Conservation (phyloP, 768 basidiomycete genomes). For the Macrolepiota albuminosa region DNA sequence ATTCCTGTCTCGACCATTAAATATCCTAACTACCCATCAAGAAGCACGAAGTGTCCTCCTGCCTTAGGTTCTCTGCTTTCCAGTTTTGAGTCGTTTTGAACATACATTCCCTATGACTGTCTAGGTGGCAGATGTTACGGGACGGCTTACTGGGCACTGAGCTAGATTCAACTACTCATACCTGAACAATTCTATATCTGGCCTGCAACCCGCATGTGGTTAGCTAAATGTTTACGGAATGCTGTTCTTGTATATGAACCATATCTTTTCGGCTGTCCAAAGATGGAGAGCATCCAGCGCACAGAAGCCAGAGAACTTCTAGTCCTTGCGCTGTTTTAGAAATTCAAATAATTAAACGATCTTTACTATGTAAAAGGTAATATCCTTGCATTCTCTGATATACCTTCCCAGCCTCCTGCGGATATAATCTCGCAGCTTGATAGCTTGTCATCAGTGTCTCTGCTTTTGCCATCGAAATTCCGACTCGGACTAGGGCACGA, state of each 20-base stretch:
- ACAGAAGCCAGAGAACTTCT: background rate
- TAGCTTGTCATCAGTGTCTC: background rate
- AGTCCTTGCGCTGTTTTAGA: background rate
- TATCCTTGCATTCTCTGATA: background rate
- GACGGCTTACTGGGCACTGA: no score
- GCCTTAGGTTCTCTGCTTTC: no score
- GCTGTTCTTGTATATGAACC: background rate
- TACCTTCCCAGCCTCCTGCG: background rate
- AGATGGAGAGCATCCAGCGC: no score
- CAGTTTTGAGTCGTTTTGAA: no score
- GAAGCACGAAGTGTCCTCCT: no score
- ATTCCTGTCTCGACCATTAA: no score
- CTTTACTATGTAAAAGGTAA: background rate
- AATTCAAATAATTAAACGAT: background rate
- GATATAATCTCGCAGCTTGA: background rate
- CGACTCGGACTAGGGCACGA: background rate
- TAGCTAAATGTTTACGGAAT: background rate
- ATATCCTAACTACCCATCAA: no score
- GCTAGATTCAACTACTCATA: background rate
- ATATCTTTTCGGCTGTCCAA: background rate
- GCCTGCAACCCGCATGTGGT: background rate
- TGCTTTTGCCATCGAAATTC: background rate
- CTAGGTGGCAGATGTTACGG: no score
- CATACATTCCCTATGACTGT: no score
- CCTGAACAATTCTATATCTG: background rate